Evolutionary conservation across 495 filamentous ascomycete genomes (phyloP), one percentile per base, ranked within the genome.

Genomic region (Articulospora tetracladia): DNA sequence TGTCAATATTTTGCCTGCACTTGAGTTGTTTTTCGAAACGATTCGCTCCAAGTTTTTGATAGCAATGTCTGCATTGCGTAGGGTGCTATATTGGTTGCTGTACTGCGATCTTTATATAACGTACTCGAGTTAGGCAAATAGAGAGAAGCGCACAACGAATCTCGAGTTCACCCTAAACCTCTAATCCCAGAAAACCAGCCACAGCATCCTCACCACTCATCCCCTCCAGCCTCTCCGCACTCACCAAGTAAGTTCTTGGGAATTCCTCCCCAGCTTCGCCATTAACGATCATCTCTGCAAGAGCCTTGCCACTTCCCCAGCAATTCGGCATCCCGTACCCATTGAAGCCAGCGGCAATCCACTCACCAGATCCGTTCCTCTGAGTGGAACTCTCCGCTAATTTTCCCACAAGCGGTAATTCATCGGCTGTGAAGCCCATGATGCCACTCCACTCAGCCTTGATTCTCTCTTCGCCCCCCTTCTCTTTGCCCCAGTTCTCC

Each of bases 271-370:
- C 72, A 32, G 26, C 20, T 34, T 58, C 19, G 12, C 27, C 24
- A n/a, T 28, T 2, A 17, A 55, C 28, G 2, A 58, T 22, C 30
- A 61, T 56, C 74, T 77, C 76, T 7, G 68, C 78, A 2, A 78
- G 20, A n/a, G 69, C 78, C 11, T 65, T 68, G 1, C 77, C 78
- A 48, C 66, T 72, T 7, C 74, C 60, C 78, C 78, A 81, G 17
- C 75, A 71, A 66, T 73, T 74, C 17, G 69, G 74, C 74, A 82
- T 78, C 24, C 80, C 79, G 25, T 81, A 72, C 15, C 76, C 78
- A 41, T 63, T 66, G 57, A 74, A 82, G 2, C 77, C 80, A 0
- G 73, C 76, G 11, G 71, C 63, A 6, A 82, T 68, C 77, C 77
- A 83, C 60, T 82, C 77, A 11, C 67, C 67, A 0, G 51, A 58